Evolutionary conservation across 352 stramenopile species (phyloP).

Genomic region (Globisporangium spinosum): DNA sequence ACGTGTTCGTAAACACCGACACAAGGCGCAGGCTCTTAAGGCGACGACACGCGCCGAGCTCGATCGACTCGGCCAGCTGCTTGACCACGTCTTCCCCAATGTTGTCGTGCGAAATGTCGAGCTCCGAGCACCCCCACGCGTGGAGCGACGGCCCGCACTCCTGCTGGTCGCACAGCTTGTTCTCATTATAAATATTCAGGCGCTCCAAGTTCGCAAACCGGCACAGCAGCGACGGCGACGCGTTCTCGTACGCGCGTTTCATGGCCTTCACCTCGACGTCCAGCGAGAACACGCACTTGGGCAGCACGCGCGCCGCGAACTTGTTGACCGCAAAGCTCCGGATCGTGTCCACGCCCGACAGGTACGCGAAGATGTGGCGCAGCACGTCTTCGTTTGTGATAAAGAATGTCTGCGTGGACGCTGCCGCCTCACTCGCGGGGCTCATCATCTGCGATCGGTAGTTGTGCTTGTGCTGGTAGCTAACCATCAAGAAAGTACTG

Average conservation of each 20-base stretch:
- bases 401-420: slow-evolving; percentile 44
- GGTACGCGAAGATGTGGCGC: slow-evolving; percentile 59
- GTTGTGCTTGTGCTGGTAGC: slow-evolving; percentile 12
- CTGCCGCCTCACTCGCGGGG: neutral
- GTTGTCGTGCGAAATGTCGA: slow-evolving; percentile 52
- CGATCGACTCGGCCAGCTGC: slow-evolving; percentile 36
- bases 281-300: slow-evolving; percentile 43
- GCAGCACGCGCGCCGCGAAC: slow-evolving; percentile 52
- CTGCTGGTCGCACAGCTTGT: slow-evolving; percentile 26
- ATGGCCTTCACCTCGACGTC: slow-evolving; percentile 50
- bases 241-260: slow-evolving; percentile 23
- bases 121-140: slow-evolving; percentile 58
- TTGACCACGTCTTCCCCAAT: slow-evolving; percentile 48
- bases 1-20: slow-evolving; percentile 74
- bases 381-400: slow-evolving; percentile 71
- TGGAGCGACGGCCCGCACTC: slow-evolving; percentile 33
- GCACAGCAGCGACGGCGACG: slow-evolving; percentile 27
- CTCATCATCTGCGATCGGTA: slow-evolving; percentile 4
- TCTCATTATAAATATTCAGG: slow-evolving; percentile 19
- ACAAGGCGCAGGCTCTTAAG: slow-evolving; percentile 56
- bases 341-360: slow-evolving; percentile 64
- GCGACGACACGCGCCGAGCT: slow-evolving; percentile 30
- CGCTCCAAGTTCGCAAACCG: slow-evolving; percentile 52
- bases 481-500: slow-evolving; percentile 22
- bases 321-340: slow-evolving; percentile 59